Evolutionary conservation across 768 basidiomycete genomes (phyloP).

Genomic region (Collybiopsis luxurians): DNA sequence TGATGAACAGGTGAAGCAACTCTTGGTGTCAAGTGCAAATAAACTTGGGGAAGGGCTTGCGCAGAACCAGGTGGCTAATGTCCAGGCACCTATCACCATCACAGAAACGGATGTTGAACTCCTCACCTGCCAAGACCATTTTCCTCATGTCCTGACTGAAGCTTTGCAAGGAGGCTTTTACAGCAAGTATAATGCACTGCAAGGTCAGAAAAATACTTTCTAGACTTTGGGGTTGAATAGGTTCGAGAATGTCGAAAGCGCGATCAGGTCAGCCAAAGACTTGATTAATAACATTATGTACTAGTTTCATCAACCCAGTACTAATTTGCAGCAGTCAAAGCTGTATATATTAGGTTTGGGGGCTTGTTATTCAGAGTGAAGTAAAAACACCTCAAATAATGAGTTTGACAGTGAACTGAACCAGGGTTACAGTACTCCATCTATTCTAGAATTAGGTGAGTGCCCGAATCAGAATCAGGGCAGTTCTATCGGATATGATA

Average conservation of each 20-base stretch:
- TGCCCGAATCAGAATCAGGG: too few species aligned
- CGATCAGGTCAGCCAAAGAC: slow-evolving; percentile 2
- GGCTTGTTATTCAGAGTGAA: too few species aligned
- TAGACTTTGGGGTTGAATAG: slow-evolving; percentile 4
- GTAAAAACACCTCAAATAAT: too few species aligned
- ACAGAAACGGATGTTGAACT: not conserved
- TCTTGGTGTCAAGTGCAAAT: not conserved
- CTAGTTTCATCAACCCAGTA: too few species aligned
- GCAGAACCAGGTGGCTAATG: not conserved
- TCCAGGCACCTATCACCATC: not conserved
- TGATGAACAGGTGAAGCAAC: not conserved
- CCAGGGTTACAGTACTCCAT: too few species aligned
- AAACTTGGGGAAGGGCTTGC: not conserved
- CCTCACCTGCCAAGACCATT: slow-evolving; percentile 1
- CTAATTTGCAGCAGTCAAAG: too few species aligned
- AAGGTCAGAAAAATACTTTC: slow-evolving; percentile 4
- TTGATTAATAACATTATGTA: not conserved
- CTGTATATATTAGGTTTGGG: too few species aligned
- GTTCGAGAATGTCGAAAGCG: slow-evolving; percentile 7
- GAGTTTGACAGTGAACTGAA: too few species aligned
- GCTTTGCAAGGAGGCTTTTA: not conserved
- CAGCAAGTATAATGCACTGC: slow-evolving; percentile 1
- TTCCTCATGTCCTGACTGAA: not conserved
- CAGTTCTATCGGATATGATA: too few species aligned
- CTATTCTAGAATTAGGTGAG: too few species aligned